Percentiles rank a stretch among this genome's conserved stretches.
phyloP scores from a whole-genome alignment of 1,284 basidiomycete species.

The Cryptococcus jaspeensis region DNA sequence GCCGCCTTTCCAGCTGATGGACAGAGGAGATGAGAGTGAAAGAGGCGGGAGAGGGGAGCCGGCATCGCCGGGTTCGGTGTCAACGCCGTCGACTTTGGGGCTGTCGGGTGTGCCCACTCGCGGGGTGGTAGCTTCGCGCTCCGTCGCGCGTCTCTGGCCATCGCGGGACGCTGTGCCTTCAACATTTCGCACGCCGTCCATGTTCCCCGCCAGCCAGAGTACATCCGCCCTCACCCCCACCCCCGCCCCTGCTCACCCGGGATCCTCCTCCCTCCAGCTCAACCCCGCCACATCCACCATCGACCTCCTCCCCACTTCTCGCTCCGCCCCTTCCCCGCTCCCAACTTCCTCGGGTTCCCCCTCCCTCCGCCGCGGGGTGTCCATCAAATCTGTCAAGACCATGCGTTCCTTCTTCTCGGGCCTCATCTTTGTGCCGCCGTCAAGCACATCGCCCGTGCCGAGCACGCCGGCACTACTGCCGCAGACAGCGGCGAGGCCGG shows the following conservation, averaged over 20 bases:
- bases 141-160: conserved; percentile 19
- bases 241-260: neutral
- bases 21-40: neutral
- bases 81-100: neutral
- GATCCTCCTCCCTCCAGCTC: neutral
- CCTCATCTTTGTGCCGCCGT: conserved; percentile 15
- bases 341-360: neutral
- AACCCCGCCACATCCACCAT: neutral
- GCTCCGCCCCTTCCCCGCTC: neutral
- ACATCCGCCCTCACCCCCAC: neutral
- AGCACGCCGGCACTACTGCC: conserved; percentile 15
- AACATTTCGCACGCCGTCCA: neutral
- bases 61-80: neutral
- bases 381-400: conserved; percentile 35
- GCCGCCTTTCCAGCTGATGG: neutral
- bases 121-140: conserved; percentile 1
- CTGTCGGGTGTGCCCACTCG: neutral
- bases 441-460: conserved; percentile 7
- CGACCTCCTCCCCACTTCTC: neutral
- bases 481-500: conserved; percentile 26
- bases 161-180: conserved; percentile 14
- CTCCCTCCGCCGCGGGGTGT: conserved; percentile 24
- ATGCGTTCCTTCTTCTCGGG: conserved; percentile 37
- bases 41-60: neutral
- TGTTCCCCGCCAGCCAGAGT: neutral